Percentiles rank a stretch among this genome's conserved stretches.
These are phyloP conservation scores for Lanmaoa rubissima DNA, from an alignment of 768 basidiomycete species.

Conservation along the genomic window DNA sequence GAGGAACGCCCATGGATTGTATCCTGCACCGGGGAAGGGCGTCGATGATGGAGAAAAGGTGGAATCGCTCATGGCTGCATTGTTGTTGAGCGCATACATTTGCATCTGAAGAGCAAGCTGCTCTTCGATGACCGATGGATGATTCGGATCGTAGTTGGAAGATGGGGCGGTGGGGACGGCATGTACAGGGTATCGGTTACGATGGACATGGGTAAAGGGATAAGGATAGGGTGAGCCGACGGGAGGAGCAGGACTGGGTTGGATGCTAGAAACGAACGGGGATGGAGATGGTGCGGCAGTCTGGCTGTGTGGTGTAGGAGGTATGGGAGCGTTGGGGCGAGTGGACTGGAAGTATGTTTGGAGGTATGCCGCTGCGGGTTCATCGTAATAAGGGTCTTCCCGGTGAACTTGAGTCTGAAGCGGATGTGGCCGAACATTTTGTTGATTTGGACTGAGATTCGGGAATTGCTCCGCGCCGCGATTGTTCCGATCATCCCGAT, in stretches of 20 bases:
- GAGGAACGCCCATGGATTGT: constrained; percentile 72
- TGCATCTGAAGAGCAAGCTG: constrained; percentile 77
- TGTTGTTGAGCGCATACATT: constrained; percentile 71
- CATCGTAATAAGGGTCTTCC: constrained; percentile 64
- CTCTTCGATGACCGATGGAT: constrained; percentile 55
- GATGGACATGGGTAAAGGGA: constrained; percentile 71
- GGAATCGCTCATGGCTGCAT: constrained; percentile 62
- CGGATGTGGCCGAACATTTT: constrained; percentile 37
- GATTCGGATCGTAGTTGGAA: constrained; percentile 40
- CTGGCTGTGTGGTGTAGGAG: constrained; percentile 75
- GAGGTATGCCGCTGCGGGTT: constrained; percentile 57
- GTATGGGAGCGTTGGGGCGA: constrained; percentile 73
- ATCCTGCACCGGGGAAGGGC: constrained; percentile 63
- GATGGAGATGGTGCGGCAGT: constrained; percentile 74
- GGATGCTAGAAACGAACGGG: constrained; percentile 55
- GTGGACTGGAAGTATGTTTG: constrained; percentile 56
- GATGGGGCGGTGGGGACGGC: constrained; percentile 42
- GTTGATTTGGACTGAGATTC: constrained; percentile 13
- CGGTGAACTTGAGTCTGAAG: constrained; percentile 42
- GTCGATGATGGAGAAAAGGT: constrained; percentile 76
- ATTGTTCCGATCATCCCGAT: constrained; percentile 21
- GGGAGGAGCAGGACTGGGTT: constrained; percentile 53
- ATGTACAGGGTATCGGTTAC: constrained; percentile 42
- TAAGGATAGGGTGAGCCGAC: constrained; percentile 79
- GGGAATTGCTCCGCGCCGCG: constrained; percentile 22